phyloP scores from a whole-genome alignment of 768 basidiomycete species.

The Kwoniella europaea region DNA sequence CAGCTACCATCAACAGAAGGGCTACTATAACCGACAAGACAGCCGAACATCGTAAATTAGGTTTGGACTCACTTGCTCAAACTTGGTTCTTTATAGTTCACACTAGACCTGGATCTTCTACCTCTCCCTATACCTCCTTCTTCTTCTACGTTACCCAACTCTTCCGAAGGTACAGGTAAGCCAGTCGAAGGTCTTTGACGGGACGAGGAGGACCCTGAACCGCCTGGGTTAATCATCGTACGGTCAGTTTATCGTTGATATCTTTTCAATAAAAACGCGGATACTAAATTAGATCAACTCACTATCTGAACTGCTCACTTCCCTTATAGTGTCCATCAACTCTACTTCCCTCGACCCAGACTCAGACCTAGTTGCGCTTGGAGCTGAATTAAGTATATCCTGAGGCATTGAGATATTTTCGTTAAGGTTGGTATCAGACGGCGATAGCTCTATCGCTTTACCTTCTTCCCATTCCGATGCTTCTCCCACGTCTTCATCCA shows the following conservation, averaged over 20 bases:
- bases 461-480: conserved; percentile 28
- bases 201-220: conserved; percentile 5
- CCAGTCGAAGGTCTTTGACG: not conserved
- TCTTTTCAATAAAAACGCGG: not conserved
- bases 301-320: conserved; percentile 19
- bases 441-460: conserved; percentile 13
- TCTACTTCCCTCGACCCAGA: not conserved
- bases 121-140: conserved; percentile 21
- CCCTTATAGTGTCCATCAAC: conserved; percentile 15
- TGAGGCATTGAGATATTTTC: conserved; percentile 11
- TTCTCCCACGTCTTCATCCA: conserved; percentile 9
- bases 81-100: conserved; percentile 57
- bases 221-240: not conserved
- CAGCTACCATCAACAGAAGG: not conserved
- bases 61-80: conserved; percentile 44
- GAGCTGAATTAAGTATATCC: not conserved
- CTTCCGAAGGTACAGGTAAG: not conserved
- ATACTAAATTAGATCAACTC: not conserved
- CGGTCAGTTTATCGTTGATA: not conserved
- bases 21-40: too few species aligned
- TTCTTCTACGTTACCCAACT: conserved; percentile 1
- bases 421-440: not conserved
- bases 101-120: conserved; percentile 43
- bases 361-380: not conserved
- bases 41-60: not conserved